phyloP scores from a whole-genome alignment of 129 eudicot genomes.

The Tanacetum coccineum region DNA sequence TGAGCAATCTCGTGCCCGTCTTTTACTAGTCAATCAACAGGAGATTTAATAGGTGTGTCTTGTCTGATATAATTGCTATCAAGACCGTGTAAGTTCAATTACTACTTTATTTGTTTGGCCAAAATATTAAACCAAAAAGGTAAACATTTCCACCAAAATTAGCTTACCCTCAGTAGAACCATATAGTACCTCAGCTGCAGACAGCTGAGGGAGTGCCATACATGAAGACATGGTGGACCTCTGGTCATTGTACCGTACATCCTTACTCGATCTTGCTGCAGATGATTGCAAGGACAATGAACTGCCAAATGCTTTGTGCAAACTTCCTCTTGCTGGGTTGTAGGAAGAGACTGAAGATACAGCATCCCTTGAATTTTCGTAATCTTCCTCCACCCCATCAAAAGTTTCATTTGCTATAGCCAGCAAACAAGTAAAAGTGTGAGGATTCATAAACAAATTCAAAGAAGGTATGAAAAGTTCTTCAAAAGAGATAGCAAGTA shows the following conservation, averaged over 20 bases:
- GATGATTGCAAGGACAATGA: slow-evolving; percentile 80
- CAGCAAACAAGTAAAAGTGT: slow-evolving; percentile 32
- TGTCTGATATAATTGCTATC: too few relatives aligned
- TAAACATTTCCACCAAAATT: slow-evolving; percentile 8
- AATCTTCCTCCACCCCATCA: slow-evolving; percentile 88
- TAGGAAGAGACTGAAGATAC: slow-evolving; percentile 86
- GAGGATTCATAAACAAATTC: slow-evolving; percentile 9
- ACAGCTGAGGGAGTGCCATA: slow-evolving; percentile 56
- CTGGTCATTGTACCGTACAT: slow-evolving; percentile 53
- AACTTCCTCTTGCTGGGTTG: slow-evolving; percentile 59
- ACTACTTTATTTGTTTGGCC: slow-evolving; percentile 5
- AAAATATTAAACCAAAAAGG: background rate
- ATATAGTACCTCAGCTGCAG: slow-evolving; percentile 75
- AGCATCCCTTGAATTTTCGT: slow-evolving; percentile 84
- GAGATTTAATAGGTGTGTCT: too few relatives aligned
- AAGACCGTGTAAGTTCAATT: background rate
- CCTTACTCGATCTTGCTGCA: slow-evolving; percentile 68
- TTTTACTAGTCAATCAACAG: too few relatives aligned
- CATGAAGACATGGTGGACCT: slow-evolving; percentile 61
- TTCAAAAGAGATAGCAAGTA: background rate
- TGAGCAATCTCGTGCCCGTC: too few relatives aligned
- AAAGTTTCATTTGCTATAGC: slow-evolving; percentile 68
- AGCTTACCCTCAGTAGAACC: slow-evolving; percentile 69
- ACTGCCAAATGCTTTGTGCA: slow-evolving; percentile 72
- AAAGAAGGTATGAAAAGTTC: slow-evolving; percentile 4